Evolutionary conservation across 768 basidiomycete species (phyloP), one percentile per base, ranked within the genome.

Genomic region (Tulasnella sp.): DNA sequence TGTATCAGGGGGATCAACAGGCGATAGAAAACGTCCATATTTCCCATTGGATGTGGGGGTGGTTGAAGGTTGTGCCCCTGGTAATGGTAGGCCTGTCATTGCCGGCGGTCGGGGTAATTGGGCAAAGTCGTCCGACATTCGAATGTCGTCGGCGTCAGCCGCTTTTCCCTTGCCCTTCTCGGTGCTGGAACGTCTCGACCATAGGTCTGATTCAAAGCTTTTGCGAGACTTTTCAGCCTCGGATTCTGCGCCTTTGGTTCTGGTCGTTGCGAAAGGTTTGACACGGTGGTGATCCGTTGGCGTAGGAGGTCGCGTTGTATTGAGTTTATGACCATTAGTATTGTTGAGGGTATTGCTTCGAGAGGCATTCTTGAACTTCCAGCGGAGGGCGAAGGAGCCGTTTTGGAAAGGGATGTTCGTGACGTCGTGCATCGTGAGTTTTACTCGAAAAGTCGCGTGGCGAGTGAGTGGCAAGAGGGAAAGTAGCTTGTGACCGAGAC

Each of bases 331-430:
- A 9, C 35, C 21, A 29, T 19, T 31, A 42, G 21, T 40, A 37
- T 50, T 49, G 39, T 6, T 42, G 11, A 27, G 25, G 21, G 49
- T 25, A n/a, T 19, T 37, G 8, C 49, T 36, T 17, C 49, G 29
- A 4, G 34, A 32, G 52, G 73, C 74, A 61, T 79, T 74, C 71
- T 80, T 83, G 68, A 86, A 77, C 67, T 79, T 82, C 84, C 86
- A 86, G 19, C 74, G 72, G 4, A 82, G 76, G 17, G 73, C 79
- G 64, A 86, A 86, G 64, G 84, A 76, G 61, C 85, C 85, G 39
- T 72, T 70, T 32, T 86, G 77, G 57, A 86, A 77, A 0, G 86
- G 86, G 0, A 88, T 81, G 62, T 78, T 82, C 17, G 77, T 73
- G 19, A 88, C 74, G 62, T 85, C 77, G 68, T 86, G 82, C 36